Percentiles rank a stretch among this genome's conserved stretches.
phyloP scores from a whole-genome alignment of 2,329 filamentous ascomycete genomes.

The Fusarium sp. region DNA sequence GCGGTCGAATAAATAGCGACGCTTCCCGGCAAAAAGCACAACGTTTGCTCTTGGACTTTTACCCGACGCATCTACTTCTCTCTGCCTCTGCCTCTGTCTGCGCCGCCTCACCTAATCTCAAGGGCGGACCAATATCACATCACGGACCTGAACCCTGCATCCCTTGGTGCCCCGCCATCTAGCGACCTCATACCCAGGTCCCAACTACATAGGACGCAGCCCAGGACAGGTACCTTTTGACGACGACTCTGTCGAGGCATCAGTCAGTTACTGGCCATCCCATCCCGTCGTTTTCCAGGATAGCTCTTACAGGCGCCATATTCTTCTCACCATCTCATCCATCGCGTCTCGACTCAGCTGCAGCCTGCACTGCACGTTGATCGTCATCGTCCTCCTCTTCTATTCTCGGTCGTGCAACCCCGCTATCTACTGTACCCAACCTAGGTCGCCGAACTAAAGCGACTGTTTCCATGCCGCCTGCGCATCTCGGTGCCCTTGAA shows the following conservation, averaged over 20 bases:
- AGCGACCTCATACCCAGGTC: neutral
- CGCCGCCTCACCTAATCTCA: conserved; percentile 26
- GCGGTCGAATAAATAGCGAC: conserved; percentile 26
- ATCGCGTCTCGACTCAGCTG: neutral
- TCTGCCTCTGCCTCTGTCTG: neutral
- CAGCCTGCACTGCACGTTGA: neutral
- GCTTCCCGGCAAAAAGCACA: conserved; percentile 8
- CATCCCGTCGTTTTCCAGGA: neutral
- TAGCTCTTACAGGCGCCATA: neutral
- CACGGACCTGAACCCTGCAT: conserved; percentile 36
- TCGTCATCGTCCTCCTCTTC: conserved; percentile 16
- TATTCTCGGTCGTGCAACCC: conserved; percentile 33
- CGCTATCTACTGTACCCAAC: conserved; percentile 3
- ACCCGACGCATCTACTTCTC: neutral
- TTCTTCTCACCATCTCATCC: conserved; percentile 4
- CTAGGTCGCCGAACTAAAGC: conserved; percentile 28
- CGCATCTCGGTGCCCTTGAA: conserved; percentile 28
- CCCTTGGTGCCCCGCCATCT: conserved; percentile 21
- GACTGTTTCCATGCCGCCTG: conserved; percentile 41
- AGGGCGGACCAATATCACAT: conserved; percentile 25
- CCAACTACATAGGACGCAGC: conserved; percentile 18
- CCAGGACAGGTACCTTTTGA: neutral
- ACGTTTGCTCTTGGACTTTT: neutral
- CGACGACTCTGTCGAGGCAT: conserved; percentile 4
- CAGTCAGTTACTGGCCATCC: neutral